Percentiles rank a stretch among this genome's conserved stretches.
phyloP scores from a whole-genome alignment of 1,284 basidiomycete species.

The Athelia sp. region DNA sequence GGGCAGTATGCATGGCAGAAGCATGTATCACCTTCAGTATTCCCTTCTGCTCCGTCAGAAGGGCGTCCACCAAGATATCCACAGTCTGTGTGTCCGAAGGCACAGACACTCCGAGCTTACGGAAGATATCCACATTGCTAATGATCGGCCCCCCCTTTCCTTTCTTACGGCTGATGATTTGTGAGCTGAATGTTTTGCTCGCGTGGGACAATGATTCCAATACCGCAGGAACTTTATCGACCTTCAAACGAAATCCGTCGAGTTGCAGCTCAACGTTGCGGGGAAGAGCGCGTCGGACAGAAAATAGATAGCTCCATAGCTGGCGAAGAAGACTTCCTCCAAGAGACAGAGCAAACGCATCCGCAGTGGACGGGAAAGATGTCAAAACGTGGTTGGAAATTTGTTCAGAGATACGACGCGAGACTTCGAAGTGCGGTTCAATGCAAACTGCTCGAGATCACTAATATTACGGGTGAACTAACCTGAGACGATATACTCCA shows the following conservation, averaged over 20 bases:
- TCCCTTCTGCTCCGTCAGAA: slow-evolving; percentile 19
- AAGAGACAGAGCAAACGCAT: slow-evolving; percentile 1
- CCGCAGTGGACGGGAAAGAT: slow-evolving; percentile 2
- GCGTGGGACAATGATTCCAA: not conserved
- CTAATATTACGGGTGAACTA: not conserved
- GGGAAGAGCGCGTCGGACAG: not conserved
- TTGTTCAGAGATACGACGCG: not conserved
- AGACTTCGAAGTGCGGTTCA: not conserved
- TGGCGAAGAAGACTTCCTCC: not conserved
- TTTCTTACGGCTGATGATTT: not conserved
- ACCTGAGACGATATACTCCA: not conserved
- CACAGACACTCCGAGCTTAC: slow-evolving; percentile 14
- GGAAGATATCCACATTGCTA: slow-evolving; percentile 22
- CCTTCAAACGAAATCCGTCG: not conserved
- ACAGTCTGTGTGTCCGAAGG: slow-evolving; percentile 23
- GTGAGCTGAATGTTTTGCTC: not conserved
- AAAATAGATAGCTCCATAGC: not conserved
- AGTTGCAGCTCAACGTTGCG: not conserved
- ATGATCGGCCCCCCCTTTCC: not conserved
- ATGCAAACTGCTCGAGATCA: not conserved
- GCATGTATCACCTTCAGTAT: slow-evolving; percentile 22
- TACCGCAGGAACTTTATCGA: not conserved
- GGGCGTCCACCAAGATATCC: slow-evolving; percentile 8
- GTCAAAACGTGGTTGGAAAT: not conserved
- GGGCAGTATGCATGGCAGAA: not conserved